Evolutionary conservation across 2,329 filamentous ascomycete genomes (phyloP).

Genomic region (Calycina herbarum): DNA sequence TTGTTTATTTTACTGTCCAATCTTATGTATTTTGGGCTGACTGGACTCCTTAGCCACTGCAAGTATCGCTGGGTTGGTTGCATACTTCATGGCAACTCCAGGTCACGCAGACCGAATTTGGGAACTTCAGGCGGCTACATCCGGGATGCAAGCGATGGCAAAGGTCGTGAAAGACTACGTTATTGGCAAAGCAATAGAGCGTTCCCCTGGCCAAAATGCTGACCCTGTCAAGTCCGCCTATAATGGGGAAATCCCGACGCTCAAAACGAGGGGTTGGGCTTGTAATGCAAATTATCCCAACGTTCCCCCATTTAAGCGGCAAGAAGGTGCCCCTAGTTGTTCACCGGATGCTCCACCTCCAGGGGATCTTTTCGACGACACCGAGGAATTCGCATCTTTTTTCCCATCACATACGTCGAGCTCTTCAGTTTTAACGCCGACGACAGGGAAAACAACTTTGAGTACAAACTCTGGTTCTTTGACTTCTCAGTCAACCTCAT

Average conservation of each 20-base stretch:
- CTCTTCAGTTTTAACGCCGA: neutral
- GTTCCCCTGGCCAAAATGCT: neutral
- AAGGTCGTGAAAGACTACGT: neutral
- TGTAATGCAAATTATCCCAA: neutral
- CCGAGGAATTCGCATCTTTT: neutral
- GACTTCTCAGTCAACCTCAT: no score
- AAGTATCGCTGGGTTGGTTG: neutral
- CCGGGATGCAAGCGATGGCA: neutral
- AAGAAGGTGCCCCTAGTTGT: neutral
- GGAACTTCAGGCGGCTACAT: neutral
- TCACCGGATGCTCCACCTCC: neutral
- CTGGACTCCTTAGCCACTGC: neutral
- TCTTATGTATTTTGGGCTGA: neutral
- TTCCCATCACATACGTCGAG: neutral
- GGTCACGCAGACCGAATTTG: neutral
- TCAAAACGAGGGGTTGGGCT: neutral
- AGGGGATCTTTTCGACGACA: neutral
- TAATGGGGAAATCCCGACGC: neutral
- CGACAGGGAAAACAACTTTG: no score
- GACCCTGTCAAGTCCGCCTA: neutral
- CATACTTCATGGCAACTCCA: neutral
- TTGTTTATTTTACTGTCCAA: no score
- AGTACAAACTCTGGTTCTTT: no score
- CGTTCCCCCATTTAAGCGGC: neutral
- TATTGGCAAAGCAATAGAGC: neutral